phyloP scores from a whole-genome alignment of 176 grass and related monocot genomes.

The Raddia guianensis region DNA sequence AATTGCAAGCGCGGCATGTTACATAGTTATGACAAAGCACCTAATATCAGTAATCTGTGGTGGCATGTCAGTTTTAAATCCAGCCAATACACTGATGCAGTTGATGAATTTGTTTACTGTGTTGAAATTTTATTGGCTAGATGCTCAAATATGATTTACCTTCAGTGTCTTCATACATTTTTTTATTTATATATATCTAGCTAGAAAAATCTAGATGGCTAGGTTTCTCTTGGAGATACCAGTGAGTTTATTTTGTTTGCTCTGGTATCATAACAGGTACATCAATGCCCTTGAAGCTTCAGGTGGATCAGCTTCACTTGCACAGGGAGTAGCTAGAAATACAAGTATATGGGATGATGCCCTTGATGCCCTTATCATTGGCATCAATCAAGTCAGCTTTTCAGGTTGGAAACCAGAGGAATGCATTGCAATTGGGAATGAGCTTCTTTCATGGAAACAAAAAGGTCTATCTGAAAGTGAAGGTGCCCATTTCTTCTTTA shows the following conservation, averaged over 20 bases:
- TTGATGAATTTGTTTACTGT: not conserved
- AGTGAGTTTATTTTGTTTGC: slow-evolving; percentile 14
- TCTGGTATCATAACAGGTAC: slow-evolving; percentile 48
- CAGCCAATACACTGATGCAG: too few species aligned
- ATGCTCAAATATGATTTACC: not conserved
- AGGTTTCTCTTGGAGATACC: not conserved
- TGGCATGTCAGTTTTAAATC: not conserved
- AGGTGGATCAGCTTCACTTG: slow-evolving; percentile 76
- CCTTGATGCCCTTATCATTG: slow-evolving; percentile 78
- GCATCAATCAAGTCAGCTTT: slow-evolving; percentile 75
- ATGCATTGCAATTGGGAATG: slow-evolving; percentile 79
- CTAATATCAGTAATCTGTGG: not conserved
- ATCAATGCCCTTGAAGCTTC: slow-evolving; percentile 79
- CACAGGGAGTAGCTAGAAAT: slow-evolving; percentile 55
- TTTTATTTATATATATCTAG: not conserved
- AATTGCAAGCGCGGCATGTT: not conserved
- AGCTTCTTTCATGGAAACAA: slow-evolving; percentile 81
- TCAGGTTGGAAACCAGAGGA: slow-evolving; percentile 89
- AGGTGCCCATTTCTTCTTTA: slow-evolving; percentile 51
- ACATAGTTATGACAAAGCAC: not conserved
- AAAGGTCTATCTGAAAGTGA: slow-evolving; percentile 78
- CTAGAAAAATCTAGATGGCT: not conserved
- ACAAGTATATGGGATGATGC: slow-evolving; percentile 62
- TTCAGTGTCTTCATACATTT: not conserved
- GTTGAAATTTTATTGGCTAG: not conserved